Evolutionary conservation across 1,284 basidiomycete species (phyloP).

Genomic region (Sporisorium graminicola): DNA sequence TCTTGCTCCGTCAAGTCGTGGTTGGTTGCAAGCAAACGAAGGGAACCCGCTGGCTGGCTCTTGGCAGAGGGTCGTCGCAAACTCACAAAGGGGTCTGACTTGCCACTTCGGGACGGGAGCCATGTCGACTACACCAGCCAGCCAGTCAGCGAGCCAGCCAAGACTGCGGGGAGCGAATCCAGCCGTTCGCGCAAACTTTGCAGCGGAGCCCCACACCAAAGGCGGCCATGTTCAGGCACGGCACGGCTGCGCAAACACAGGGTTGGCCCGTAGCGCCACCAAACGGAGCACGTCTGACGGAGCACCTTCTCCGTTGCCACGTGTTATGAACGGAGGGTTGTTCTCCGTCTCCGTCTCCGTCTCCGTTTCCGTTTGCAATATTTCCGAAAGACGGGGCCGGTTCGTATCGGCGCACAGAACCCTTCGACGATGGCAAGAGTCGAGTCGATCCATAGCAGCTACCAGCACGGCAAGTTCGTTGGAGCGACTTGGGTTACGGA

Average conservation of each 20-base stretch:
- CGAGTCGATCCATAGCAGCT: too few species aligned
- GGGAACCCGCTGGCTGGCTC: too few species aligned
- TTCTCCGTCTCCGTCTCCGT: neutral
- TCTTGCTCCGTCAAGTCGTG: constrained; percentile 9
- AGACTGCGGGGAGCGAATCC: neutral
- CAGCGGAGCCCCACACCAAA: constrained; percentile 1
- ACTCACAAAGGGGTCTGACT: neutral
- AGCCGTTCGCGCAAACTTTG: neutral
- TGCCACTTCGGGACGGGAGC: neutral
- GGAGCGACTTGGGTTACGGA: too few species aligned
- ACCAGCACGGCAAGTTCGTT: too few species aligned
- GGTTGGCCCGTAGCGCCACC: constrained; percentile 2
- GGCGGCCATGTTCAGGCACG: neutral
- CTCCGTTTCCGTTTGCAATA: neutral
- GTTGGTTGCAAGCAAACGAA: neutral
- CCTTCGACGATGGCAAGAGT: neutral
- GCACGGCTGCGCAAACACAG: neutral
- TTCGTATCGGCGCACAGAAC: neutral
- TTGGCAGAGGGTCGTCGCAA: too few species aligned
- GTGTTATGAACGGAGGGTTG: neutral
- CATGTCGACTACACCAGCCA: too few species aligned
- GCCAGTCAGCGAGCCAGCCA: too few species aligned
- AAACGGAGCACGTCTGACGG: neutral
- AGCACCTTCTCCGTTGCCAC: neutral
- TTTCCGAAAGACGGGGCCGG: too few species aligned